phyloP scores from a whole-genome alignment of 2,329 filamentous ascomycete genomes.

The Pleurostoma richardsiae region DNA sequence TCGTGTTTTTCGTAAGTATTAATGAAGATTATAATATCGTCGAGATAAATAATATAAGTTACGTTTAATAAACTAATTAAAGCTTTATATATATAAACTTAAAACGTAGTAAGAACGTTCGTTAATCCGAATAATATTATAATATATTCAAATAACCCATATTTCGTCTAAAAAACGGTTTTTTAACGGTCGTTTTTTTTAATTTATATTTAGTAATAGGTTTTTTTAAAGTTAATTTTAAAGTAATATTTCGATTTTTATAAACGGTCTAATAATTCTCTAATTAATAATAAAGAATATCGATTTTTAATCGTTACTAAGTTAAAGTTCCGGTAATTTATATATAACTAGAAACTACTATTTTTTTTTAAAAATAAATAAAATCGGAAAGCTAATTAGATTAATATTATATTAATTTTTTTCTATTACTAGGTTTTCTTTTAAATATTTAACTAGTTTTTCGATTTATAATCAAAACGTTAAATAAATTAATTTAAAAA shows the following conservation, averaged over 20 bases:
- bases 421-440: background rate
- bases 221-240: slow-evolving; percentile 8
- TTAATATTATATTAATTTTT: slow-evolving; percentile 2
- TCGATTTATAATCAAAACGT: background rate
- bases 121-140: slow-evolving; percentile 21
- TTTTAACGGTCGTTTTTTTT: slow-evolving; percentile 21
- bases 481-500: slow-evolving; percentile 2
- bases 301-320: slow-evolving; percentile 15
- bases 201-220: slow-evolving; percentile 14
- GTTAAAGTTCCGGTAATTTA: slow-evolving; percentile 19
- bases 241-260: slow-evolving; percentile 6
- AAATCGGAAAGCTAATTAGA: slow-evolving; percentile 1
- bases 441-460: slow-evolving; percentile 1
- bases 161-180: slow-evolving; percentile 18
- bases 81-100: slow-evolving; percentile 6
- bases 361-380: slow-evolving; percentile 14
- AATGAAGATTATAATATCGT: too few species aligned
- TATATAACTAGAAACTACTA: slow-evolving; percentile 11
- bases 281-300: slow-evolving; percentile 15
- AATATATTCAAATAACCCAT: slow-evolving; percentile 19
- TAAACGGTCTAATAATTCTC: slow-evolving; percentile 11
- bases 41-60: slow-evolving; percentile 1
- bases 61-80: slow-evolving; percentile 2
- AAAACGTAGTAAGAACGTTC: slow-evolving; percentile 7
- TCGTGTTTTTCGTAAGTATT: too few species aligned